phyloP scores from a whole-genome alignment of 192 early-diverging fungal genomes.

The Backusella luteola region DNA sequence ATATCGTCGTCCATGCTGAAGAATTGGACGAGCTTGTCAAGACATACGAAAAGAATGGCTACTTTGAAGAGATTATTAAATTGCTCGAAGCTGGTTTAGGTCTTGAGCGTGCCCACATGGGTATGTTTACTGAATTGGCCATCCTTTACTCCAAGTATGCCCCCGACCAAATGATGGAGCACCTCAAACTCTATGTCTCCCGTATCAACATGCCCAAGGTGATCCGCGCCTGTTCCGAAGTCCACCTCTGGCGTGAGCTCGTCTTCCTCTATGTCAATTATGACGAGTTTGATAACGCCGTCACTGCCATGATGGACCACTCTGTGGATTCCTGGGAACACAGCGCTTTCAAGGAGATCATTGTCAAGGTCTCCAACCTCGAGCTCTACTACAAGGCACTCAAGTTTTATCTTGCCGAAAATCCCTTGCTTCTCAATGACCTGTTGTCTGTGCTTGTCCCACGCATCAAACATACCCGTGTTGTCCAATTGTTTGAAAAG shows the following conservation, averaged over 20 bases:
- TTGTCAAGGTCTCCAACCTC: constrained; percentile 95
- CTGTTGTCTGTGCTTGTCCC: constrained; percentile 85
- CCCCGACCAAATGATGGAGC: constrained; percentile 95
- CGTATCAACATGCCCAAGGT: constrained; percentile 99
- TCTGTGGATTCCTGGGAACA: constrained; percentile 97
- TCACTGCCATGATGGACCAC: constrained; percentile 93
- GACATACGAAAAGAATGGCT: constrained; percentile 85
- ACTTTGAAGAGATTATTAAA: constrained; percentile 88
- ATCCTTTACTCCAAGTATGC: constrained; percentile 97
- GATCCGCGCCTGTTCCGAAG: constrained; percentile 88
- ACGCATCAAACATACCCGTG: constrained; percentile 94
- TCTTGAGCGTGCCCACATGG: constrained; percentile 99
- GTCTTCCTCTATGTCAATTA: constrained; percentile 99
- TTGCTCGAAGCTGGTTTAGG: constrained; percentile 93
- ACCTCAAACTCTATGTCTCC: constrained; percentile 94
- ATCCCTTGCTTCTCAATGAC: constrained; percentile 93
- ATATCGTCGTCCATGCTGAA: constrained; percentile 96
- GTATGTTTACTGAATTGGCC: constrained; percentile 99
- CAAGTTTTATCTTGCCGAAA: constrained; percentile 94
- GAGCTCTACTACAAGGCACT: constrained; percentile 99
- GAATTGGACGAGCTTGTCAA: constrained; percentile 89
- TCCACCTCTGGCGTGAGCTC: constrained; percentile 95
- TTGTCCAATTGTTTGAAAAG: constrained; percentile 97
- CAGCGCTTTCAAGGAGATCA: constrained; percentile 92
- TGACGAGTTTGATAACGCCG: constrained; percentile 98